These are phyloP conservation scores for Penicillium steckii DNA, from an alignment of 495 filamentous ascomycete species.

Conservation along the genomic window DNA sequence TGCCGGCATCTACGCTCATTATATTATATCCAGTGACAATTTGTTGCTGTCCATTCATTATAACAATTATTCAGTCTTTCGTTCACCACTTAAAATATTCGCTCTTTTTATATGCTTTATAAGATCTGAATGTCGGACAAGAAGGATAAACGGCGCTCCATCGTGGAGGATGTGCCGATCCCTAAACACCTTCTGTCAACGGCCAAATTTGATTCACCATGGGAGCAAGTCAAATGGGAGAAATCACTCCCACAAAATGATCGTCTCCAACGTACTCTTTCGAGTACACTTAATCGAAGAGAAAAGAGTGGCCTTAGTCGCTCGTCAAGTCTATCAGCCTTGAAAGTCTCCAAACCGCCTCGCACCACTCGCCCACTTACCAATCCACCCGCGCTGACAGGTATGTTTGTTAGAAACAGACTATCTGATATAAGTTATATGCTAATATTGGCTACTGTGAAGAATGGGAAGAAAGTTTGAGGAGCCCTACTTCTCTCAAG, in stretches of 20 bases:
- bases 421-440: background rate
- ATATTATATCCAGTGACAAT: slow-evolving; percentile 5
- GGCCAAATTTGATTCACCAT: slow-evolving; percentile 25
- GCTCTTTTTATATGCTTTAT: slow-evolving; percentile 1
- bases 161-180: slow-evolving; percentile 23
- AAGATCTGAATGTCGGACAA: slow-evolving; percentile 11
- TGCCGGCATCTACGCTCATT: background rate
- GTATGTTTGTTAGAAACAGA: slow-evolving; percentile 5
- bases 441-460: background rate
- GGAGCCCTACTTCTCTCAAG: slow-evolving; percentile 1
- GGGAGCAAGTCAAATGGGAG: slow-evolving; percentile 22
- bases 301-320: slow-evolving; percentile 8
- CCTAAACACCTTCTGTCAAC: slow-evolving; percentile 21
- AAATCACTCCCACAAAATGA: slow-evolving; percentile 22
- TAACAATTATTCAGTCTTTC: background rate
- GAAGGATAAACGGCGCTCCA: slow-evolving; percentile 6
- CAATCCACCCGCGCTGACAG: slow-evolving; percentile 16
- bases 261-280: slow-evolving; percentile 7
- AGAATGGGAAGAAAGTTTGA: slow-evolving; percentile 13
- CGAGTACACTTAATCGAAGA: background rate
- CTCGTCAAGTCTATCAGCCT: slow-evolving; percentile 17
- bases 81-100: slow-evolving; percentile 1
- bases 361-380: slow-evolving; percentile 12
- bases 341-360: slow-evolving; percentile 11
- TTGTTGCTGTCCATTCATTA: slow-evolving; percentile 8